Percentiles rank a stretch among this genome's conserved stretches.
Evolutionary conservation across 1,139 yeast species (phyloP).

Genomic region (Tardiomyces digboiensis): DNA sequence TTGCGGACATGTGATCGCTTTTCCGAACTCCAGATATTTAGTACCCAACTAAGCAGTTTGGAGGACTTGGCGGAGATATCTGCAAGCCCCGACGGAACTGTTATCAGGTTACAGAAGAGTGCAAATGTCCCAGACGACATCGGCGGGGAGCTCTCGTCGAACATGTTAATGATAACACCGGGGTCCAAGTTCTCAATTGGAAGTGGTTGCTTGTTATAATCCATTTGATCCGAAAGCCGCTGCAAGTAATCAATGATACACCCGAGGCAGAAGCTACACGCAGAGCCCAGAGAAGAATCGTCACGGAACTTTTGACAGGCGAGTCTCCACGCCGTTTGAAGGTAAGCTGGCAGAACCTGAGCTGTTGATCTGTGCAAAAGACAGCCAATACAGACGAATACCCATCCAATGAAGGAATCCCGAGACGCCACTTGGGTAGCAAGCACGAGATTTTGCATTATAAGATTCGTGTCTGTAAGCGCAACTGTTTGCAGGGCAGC

Average conservation of each 20-base stretch:
- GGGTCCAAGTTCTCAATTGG: neutral
- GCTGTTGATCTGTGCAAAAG: conserved; percentile 1
- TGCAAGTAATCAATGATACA: neutral
- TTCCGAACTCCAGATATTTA: neutral
- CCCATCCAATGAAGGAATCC: conserved; percentile 6
- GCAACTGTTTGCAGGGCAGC: neutral
- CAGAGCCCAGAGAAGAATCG: conserved; percentile 4
- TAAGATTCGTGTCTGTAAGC: too few species aligned
- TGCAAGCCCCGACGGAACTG: neutral
- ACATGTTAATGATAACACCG: neutral
- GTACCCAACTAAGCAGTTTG: neutral
- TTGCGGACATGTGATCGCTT: neutral
- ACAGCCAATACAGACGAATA: conserved; percentile 7
- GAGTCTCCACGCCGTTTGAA: conserved; percentile 4
- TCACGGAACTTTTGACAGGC: conserved; percentile 8
- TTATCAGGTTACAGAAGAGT: neutral
- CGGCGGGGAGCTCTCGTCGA: neutral
- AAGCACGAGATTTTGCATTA: too few species aligned
- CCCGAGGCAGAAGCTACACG: conserved; percentile 10
- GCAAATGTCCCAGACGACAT: neutral
- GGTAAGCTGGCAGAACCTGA: neutral
- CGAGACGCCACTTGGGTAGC: too few species aligned
- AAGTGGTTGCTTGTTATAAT: too few species aligned
- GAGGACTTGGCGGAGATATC: neutral
- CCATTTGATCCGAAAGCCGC: neutral